Percentiles rank a stretch among this genome's conserved stretches.
These are phyloP conservation scores for Dactylorhiza incarnata DNA, from an alignment of 106 monocot species.

Conservation along the genomic window DNA sequence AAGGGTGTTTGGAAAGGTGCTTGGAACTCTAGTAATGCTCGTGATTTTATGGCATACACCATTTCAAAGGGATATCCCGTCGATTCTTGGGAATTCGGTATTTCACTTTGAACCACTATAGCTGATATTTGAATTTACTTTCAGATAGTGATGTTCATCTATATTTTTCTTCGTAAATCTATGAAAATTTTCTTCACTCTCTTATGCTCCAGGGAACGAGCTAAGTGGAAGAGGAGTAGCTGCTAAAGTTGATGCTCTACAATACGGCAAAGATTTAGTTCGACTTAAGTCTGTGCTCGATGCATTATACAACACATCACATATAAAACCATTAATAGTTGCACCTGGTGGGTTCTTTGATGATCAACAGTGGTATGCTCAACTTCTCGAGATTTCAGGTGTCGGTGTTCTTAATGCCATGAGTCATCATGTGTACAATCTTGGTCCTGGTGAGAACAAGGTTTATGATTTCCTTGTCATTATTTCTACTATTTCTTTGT, in stretches of 20 bases:
- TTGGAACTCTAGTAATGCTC: slow-evolving; percentile 86
- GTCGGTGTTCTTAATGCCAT: slow-evolving; percentile 53
- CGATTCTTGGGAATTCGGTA: slow-evolving; percentile 99
- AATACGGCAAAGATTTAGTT: slow-evolving; percentile 69
- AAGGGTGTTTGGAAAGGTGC: slow-evolving; percentile 42
- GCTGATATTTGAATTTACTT: not conserved
- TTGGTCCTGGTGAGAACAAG: slow-evolving; percentile 63
- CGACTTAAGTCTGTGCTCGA: slow-evolving; percentile 42
- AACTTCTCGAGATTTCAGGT: slow-evolving; percentile 77
- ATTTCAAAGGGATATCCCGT: slow-evolving; percentile 71
- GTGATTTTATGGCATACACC: slow-evolving; percentile 78
- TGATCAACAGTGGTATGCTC: slow-evolving; percentile 66
- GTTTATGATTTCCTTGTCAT: not conserved
- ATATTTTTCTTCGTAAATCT: not conserved
- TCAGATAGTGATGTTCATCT: not conserved
- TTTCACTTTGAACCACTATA: not conserved
- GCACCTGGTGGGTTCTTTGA: slow-evolving; percentile 97
- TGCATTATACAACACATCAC: slow-evolving; percentile 40
- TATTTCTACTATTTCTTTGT: not conserved
- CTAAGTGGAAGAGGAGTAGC: slow-evolving; percentile 71
- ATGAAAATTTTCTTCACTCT: not conserved
- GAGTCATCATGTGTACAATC: slow-evolving; percentile 91
- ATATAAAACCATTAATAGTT: slow-evolving; percentile 42
- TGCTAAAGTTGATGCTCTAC: slow-evolving; percentile 49
- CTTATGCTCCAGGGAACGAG: slow-evolving; percentile 70